phyloP scores from a whole-genome alignment of 1,139 yeast genomes.

The Saccharomyces hybrid region DNA sequence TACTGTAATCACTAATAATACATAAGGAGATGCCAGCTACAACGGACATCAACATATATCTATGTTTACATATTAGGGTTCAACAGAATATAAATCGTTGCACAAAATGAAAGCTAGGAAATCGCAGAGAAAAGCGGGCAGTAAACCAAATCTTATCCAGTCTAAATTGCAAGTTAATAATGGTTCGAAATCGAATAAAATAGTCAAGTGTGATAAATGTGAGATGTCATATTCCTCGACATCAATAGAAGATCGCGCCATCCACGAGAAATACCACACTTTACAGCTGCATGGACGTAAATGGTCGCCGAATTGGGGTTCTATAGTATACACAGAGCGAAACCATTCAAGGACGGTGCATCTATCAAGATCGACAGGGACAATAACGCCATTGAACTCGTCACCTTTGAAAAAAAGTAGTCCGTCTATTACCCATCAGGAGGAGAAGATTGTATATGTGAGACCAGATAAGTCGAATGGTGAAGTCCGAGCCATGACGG shows the following conservation, averaged over 20 bases:
- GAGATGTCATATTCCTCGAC: conserved; percentile 23
- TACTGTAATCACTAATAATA: background rate
- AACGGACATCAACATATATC: background rate
- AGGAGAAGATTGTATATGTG: conserved; percentile 18
- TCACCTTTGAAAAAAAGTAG: conserved; percentile 5
- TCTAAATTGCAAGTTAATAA: conserved; percentile 14
- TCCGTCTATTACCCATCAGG: background rate
- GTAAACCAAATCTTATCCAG: conserved; percentile 14
- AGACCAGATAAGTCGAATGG: conserved; percentile 15
- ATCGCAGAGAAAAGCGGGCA: conserved; percentile 1
- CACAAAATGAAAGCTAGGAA: background rate
- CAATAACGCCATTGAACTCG: conserved; percentile 13
- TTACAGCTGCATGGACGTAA: conserved; percentile 25
- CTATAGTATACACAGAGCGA: background rate
- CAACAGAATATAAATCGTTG: background rate
- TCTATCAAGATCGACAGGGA: background rate
- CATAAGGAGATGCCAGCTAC: background rate
- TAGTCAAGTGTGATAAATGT: conserved; percentile 23
- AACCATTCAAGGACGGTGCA: conserved; percentile 1
- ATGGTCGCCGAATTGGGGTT: conserved; percentile 28
- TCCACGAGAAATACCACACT: conserved; percentile 24
- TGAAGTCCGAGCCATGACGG: conserved; percentile 26
- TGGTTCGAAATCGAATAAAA: conserved; percentile 5
- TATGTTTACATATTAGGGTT: background rate
- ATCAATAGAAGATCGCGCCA: conserved; percentile 15